Conservation (phyloP, 306 rosid genomes). For the Vicia villosa region DNA sequence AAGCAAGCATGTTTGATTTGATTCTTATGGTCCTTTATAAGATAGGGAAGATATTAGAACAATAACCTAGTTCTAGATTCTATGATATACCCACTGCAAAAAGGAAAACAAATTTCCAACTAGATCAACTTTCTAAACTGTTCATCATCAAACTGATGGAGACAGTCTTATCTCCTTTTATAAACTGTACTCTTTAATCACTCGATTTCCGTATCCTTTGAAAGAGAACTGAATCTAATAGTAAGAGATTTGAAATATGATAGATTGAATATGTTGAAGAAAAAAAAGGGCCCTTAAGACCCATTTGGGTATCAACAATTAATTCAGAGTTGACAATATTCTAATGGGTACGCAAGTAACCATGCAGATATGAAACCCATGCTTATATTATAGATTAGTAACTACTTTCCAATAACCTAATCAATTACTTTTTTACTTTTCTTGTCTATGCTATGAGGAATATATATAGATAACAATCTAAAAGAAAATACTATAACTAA, state of each 20-base stretch:
- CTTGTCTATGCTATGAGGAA: slow-evolving; percentile 8
- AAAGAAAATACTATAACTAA: not conserved
- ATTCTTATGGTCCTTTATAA: too few relatives aligned
- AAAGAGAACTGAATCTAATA: not conserved
- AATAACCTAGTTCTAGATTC: slow-evolving; percentile 2
- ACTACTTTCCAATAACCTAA: not conserved
- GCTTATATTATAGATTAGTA: slow-evolving; percentile 2
- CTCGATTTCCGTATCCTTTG: slow-evolving; percentile 3
- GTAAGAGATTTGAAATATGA: slow-evolving; percentile 3
- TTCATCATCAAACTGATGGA: not conserved
- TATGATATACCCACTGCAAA: not conserved
- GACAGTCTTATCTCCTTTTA: not conserved
- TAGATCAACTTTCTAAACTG: not conserved
- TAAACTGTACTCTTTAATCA: not conserved
- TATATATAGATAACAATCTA: slow-evolving; percentile 2
- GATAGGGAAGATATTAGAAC: slow-evolving; percentile 2
- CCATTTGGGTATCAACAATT: slow-evolving; percentile 1
- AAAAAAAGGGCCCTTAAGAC: slow-evolving; percentile 1
- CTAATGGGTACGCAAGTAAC: slow-evolving; percentile 3
- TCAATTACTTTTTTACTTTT: not conserved
- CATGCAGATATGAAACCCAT: slow-evolving; percentile 14
- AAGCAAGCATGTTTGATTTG: too few relatives aligned
- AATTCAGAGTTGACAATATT: not conserved
- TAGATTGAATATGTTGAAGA: not conserved
- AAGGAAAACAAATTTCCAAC: not conserved